phyloP scores from a whole-genome alignment of 2,329 filamentous ascomycete genomes.

The Aureobasidium sp. region DNA sequence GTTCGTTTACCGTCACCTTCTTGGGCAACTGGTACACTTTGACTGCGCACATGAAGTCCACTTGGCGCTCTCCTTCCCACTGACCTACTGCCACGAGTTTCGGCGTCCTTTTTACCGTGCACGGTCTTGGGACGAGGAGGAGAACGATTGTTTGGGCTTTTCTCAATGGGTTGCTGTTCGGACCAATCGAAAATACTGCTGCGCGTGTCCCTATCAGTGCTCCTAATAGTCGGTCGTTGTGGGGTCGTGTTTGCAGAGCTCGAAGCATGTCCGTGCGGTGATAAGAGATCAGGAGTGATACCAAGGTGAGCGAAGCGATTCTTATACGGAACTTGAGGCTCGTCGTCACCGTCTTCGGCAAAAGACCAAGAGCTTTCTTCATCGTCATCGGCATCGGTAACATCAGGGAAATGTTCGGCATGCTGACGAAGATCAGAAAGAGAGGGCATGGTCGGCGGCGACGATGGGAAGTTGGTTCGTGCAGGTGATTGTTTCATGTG shows the following conservation, averaged over 20 bases:
- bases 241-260: conserved; percentile 29
- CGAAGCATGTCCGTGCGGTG: conserved; percentile 19
- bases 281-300: conserved; percentile 13
- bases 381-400: conserved; percentile 23
- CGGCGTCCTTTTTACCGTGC: conserved; percentile 65
- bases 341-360: conserved; percentile 22
- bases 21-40: conserved; percentile 66
- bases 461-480: conserved; percentile 31
- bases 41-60: conserved; percentile 65
- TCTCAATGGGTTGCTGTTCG: conserved; percentile 56
- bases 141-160: conserved; percentile 49
- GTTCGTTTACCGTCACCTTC: conserved; percentile 50
- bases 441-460: conserved; percentile 36
- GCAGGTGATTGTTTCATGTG: conserved; percentile 10
- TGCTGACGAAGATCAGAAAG: conserved; percentile 26
- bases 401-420: conserved; percentile 23
- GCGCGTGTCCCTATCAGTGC: conserved; percentile 35
- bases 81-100: conserved; percentile 61
- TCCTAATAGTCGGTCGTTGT: conserved; percentile 27
- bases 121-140: conserved; percentile 64
- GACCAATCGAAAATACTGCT: conserved; percentile 75
- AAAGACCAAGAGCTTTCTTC: conserved; percentile 28
- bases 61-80: conserved; percentile 59
- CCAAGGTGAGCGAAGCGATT: conserved; percentile 11
- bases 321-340: neutral